Evolutionary conservation across 805 yeast genomes (phyloP).

Genomic region (Candida vaughaniae): DNA sequence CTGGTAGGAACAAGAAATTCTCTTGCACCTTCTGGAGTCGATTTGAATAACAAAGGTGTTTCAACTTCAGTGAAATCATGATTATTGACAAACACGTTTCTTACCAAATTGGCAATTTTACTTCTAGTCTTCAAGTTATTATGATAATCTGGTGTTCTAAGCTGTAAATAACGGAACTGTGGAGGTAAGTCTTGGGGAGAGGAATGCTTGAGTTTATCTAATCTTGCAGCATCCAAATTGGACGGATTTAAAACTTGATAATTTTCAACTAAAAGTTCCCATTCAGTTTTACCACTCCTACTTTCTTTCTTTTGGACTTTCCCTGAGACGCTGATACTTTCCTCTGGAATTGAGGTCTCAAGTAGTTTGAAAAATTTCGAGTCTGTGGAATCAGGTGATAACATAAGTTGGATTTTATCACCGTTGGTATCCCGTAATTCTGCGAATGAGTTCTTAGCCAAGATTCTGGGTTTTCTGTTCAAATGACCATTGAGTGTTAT

Average conservation of each 20-base stretch:
- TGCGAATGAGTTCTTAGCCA: slow-evolving; percentile 72
- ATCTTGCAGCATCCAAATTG: slow-evolving; percentile 62
- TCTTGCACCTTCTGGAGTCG: slow-evolving; percentile 97
- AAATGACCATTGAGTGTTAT: slow-evolving; percentile 80
- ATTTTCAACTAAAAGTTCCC: slow-evolving; percentile 58
- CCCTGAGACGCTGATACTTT: slow-evolving; percentile 70
- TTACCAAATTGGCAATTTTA: slow-evolving; percentile 46
- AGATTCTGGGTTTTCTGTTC: slow-evolving; percentile 66
- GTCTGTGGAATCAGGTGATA: slow-evolving; percentile 42
- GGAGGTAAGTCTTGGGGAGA: slow-evolving; percentile 65
- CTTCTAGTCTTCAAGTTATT: slow-evolving; percentile 56
- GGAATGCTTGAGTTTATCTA: slow-evolving; percentile 55
- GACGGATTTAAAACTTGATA: slow-evolving; percentile 63
- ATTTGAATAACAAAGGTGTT: slow-evolving; percentile 89
- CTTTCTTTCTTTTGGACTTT: slow-evolving; percentile 31
- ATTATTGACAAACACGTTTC: slow-evolving; percentile 37
- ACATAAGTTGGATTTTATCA: slow-evolving; percentile 51
- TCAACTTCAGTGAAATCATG: slow-evolving; percentile 76
- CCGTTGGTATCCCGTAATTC: slow-evolving; percentile 75
- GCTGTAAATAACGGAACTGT: slow-evolving; percentile 76
- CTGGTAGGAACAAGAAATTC: slow-evolving; percentile 95
- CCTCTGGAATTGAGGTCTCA: slow-evolving; percentile 61
- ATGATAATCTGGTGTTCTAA: slow-evolving; percentile 62
- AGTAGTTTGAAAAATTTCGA: slow-evolving; percentile 38
- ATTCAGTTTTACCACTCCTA: slow-evolving; percentile 21